Base-by-base conservation (phyloP, 1,284 basidiomycete species). In the Microstroma glucosiphilum region DNA sequence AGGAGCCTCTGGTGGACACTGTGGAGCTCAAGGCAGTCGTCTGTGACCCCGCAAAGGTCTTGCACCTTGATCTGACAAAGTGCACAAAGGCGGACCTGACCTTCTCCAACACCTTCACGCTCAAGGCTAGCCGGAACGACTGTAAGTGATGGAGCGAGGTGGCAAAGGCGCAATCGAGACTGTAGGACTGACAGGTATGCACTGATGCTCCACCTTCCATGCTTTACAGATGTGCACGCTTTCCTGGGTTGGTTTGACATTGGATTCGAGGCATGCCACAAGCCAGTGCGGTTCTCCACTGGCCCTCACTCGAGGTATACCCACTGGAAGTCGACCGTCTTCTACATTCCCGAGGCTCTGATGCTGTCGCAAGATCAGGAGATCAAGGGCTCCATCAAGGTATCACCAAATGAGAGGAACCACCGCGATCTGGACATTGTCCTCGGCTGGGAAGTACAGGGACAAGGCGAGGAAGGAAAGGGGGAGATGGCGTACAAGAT, bases 221-320 rank as follows among this genome's bases (percentile, higher is more conserved):
- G 30, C 30, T 37, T 37, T 3, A 37, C 30, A 37, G 30, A 77
- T 67, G 85, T 94, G 19, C 96, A 99, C 78, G 96, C 96, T n/a
- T 96, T 97, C 87, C 87, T 99, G 60, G 93, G 92, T 43, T 99
- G 96, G 96, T 98, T 99, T 82, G 96, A 99, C 81, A 90, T 96
- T 75, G 85, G 87, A 56, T 99, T 99, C 82, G 88, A 91, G 63
- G 92, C 90, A 79, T 93, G 92, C 67, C 96, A 98, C 84, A 97
- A 93, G 82, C 91, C 91, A 72, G 88, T 96, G 69, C 87, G 88
- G 76, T 79, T 79, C 64, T 71, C 69, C 11, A 79, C 77, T 17
- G 77, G 77, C 23, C 77, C 77, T 7, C 77, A 79, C 65, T 70
- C 70, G 54, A 65, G 73, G 1, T 79, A 78, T 69, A 79, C 77